Evolutionary conservation across 2,329 filamentous ascomycete species (phyloP).

Genomic region (Rhynchosporium agropyri): DNA sequence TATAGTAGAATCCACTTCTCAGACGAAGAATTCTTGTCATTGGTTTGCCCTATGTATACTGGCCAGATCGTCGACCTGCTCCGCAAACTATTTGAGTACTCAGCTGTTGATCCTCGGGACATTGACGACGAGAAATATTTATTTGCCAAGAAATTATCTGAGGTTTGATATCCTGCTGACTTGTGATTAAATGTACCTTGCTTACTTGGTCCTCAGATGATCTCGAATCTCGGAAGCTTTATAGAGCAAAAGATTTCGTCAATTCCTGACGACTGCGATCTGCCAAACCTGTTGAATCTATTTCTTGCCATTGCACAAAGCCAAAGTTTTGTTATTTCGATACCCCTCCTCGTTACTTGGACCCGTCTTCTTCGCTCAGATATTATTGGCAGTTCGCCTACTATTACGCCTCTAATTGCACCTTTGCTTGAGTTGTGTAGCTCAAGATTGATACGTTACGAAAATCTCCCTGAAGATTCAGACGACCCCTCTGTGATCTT

Average conservation of each 20-base stretch:
- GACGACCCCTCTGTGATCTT: slow-evolving; percentile 80
- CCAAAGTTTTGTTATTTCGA: slow-evolving; percentile 88
- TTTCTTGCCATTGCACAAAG: slow-evolving; percentile 79
- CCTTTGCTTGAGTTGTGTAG: slow-evolving; percentile 82
- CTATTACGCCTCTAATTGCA: slow-evolving; percentile 64
- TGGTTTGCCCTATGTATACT: slow-evolving; percentile 79
- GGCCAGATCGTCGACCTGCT: slow-evolving; percentile 71
- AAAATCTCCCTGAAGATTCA: slow-evolving; percentile 79
- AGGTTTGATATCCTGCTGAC: slow-evolving; percentile 56
- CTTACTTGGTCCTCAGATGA: slow-evolving; percentile 56
- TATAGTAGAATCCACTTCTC: slow-evolving; percentile 75
- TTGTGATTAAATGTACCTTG: background rate
- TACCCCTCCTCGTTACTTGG: slow-evolving; percentile 90
- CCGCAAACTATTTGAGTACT: slow-evolving; percentile 77
- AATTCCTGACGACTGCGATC: slow-evolving; percentile 66
- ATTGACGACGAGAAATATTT: slow-evolving; percentile 91
- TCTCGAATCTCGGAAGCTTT: slow-evolving; percentile 83
- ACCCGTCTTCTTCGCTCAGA: slow-evolving; percentile 76
- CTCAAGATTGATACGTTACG: slow-evolving; percentile 82
- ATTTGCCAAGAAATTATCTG: slow-evolving; percentile 89
- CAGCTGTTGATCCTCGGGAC: slow-evolving; percentile 75
- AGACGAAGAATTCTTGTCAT: slow-evolving; percentile 75
- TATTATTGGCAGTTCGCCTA: slow-evolving; percentile 67
- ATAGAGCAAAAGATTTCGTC: slow-evolving; percentile 75
- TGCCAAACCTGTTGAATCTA: slow-evolving; percentile 76